Conservation (phyloP, 2,329 filamentous ascomycete species). For the Huntiella abstrusa region DNA sequence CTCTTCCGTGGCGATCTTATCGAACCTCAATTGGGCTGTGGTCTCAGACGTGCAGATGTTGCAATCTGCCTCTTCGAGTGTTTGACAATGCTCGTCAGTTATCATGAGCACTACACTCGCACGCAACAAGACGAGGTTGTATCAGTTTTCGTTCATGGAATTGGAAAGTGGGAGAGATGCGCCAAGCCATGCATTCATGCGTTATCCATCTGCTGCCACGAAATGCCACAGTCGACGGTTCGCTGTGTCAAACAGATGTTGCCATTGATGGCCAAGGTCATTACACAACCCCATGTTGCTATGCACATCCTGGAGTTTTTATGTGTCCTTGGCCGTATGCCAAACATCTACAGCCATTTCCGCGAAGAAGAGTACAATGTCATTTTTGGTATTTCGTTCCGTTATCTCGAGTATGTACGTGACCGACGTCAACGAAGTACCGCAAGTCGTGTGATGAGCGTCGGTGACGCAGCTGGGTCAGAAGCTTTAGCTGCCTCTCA, state of each 20-base stretch:
- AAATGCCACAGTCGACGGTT: slow-evolving; percentile 71
- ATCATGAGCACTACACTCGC: slow-evolving; percentile 69
- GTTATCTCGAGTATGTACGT: slow-evolving; percentile 76
- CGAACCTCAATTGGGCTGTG: slow-evolving; percentile 62
- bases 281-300: slow-evolving; percentile 79
- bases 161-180: slow-evolving; percentile 67
- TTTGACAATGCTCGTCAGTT: slow-evolving; percentile 75
- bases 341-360: slow-evolving; percentile 72
- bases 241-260: slow-evolving; percentile 73
- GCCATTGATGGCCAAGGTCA: slow-evolving; percentile 86
- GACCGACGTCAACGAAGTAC: slow-evolving; percentile 37
- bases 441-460: background rate
- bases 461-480: slow-evolving; percentile 1
- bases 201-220: slow-evolving; percentile 83
- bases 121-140: slow-evolving; percentile 80
- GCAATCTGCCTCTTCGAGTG: slow-evolving; percentile 76
- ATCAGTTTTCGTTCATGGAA: slow-evolving; percentile 66
- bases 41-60: slow-evolving; percentile 71
- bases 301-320: slow-evolving; percentile 93
- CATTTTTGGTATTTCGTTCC: slow-evolving; percentile 87
- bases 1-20: slow-evolving; percentile 59
- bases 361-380: slow-evolving; percentile 81
- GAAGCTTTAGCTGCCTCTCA: slow-evolving; percentile 27
- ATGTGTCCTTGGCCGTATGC: slow-evolving; percentile 69
- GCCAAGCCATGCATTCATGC: slow-evolving; percentile 90